Base-by-base conservation (phyloP, 129 eudicot genomes). In the Flaveria trinervia region DNA sequence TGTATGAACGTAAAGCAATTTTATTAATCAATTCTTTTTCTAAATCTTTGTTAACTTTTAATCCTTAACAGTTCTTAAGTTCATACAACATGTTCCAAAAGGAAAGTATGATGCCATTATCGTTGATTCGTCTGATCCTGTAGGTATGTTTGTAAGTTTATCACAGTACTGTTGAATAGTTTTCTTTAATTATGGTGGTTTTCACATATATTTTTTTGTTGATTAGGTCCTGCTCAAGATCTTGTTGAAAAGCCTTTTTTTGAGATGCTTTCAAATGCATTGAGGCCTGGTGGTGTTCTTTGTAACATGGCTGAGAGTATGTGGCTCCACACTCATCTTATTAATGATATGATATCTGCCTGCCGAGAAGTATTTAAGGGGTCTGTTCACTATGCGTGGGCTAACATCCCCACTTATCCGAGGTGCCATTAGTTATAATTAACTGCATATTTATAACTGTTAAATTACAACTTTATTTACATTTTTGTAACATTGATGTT, bases 301-400 rank as follows among this genome's bases (percentile, higher is more conserved):
- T 94, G 99, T 84, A 94, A 86, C 84, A 94, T 94, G 99, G 94
- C 97, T 13, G 99, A 94, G 50, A 94, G 99, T 61, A 84, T 91
- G 93, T 94, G 99, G 99, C 92, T 94, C 46, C 99, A 94, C 74
- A 94, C 99, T 26, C 99, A 94, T 88, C 90, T 91, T 33, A 94
- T 94, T 76, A 89, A 91, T 68, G 90, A 94, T 71, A 89, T 88
- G 97, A 5, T 91, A n/a, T 83, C 90, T n/a, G 76, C 86, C 9
- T 94, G 99, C 62, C 93, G 87, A 26, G 90, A 87, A 56, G 83
- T 81, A 46, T 94, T 94, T 45, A 89, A 83, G 78, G 98, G 99
- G 62, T 89, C 97, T 65, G 97, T 94, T 77, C 94, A 85, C 60
- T 94, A 94, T 83, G 99, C 99, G 18, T 94, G 99, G 99, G 81